Evolutionary conservation across 306 rosid species (phyloP), one percentile per base, ranked within the genome.

Genomic region (Prunus armeniaca): DNA sequence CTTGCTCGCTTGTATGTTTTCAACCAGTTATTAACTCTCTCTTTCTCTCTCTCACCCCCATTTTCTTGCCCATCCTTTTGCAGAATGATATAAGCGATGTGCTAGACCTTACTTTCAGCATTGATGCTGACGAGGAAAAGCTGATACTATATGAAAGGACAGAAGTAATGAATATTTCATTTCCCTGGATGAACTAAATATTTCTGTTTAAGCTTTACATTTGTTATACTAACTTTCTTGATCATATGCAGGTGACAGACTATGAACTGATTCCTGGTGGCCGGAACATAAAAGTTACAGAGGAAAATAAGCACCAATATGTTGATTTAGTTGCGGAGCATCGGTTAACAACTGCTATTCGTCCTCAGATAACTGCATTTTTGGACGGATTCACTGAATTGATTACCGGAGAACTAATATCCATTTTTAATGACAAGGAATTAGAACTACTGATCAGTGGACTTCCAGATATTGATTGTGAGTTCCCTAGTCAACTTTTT

Each of bases 61-160:
- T 61, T 28, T 56, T 1, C 63, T 71, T 69, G 30, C 69, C 76
- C 72, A 27, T 61, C 63, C 58, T 69, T 70, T 57, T 78, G 85
- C 96, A 94, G 98, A 87, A 94, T 76, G 96, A 94, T 77, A 90
- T 84, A 73, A 90, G 83, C 76, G 98, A 94, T 82, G 89, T 85
- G 61, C 85, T 86, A 78, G 93, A 89, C 79, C 96, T 91, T 84
- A 94, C 95, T n/a, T 94, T 94, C 87, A 94, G 98, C 88, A 89
- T 94, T 67, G 98, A 94, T 90, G 97, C 97, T 7, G 98, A 94
- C 60, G 98, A 94, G 82, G 98, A 94, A 78, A 94, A 94, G 82
- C 88, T 87, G 83, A 94, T 94, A 47, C 82, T 94, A 66, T 94
- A 87, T 84, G 98, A 94, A 87, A 86, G 89, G 74, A 89, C 97